Conservation (phyloP, 2,329 filamentous ascomycete species). For the Apiospora rasikravindrae region DNA sequence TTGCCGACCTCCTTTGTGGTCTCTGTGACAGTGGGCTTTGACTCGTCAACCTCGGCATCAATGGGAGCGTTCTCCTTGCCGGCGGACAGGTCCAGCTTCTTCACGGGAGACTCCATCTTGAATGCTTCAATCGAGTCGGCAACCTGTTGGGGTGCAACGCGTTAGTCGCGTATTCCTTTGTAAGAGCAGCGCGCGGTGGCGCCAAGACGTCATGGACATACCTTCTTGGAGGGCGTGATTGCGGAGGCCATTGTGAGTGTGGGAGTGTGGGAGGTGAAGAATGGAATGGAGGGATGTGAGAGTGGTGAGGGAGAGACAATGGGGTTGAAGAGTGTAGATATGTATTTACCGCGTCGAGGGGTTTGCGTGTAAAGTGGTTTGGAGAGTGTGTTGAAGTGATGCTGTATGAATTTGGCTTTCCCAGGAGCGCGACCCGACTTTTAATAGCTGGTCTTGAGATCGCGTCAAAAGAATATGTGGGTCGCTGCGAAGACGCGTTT, state of each 20-base stretch:
- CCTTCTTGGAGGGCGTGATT: constrained; percentile 67
- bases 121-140: constrained; percentile 85
- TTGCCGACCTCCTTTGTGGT: constrained; percentile 46
- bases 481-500: constrained; percentile 1
- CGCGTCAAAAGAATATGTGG: constrained; percentile 12
- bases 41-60: constrained; percentile 60
- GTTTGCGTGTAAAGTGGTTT: constrained; percentile 17
- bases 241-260: constrained; percentile 72
- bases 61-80: constrained; percentile 82
- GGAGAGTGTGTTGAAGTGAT: constrained; percentile 19
- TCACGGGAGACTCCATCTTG: constrained; percentile 90
- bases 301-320: constrained; percentile 19
- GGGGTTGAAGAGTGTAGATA: constrained; percentile 6
- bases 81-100: constrained; percentile 83
- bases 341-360: constrained; percentile 15
- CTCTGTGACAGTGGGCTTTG: constrained; percentile 63
- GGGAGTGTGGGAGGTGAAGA: constrained; percentile 21
- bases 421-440: constrained; percentile 14
- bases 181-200: constrained; percentile 28
- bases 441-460: constrained; percentile 15
- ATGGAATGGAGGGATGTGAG: constrained; percentile 28
- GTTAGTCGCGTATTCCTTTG: constrained; percentile 29
- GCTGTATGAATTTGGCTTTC: constrained; percentile 11
- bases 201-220: constrained; percentile 43
- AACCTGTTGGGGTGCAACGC: constrained; percentile 60